Percentiles rank a stretch among this genome's conserved stretches.
phyloP scores from a whole-genome alignment of 2,329 filamentous ascomycete species.

The Pseudogymnoascus sp. region DNA sequence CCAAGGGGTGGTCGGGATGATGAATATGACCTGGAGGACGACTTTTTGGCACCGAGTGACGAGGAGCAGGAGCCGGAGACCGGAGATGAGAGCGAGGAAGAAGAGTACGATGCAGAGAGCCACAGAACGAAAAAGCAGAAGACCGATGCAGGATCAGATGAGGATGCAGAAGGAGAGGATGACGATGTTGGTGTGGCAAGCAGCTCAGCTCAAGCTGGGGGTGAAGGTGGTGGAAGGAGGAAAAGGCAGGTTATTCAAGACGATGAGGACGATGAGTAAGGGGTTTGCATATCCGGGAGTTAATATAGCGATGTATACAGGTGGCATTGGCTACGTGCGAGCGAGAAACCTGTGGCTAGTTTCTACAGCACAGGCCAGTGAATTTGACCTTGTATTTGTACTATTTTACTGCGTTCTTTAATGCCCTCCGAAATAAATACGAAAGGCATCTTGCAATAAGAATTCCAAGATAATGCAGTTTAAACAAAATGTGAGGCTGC shows the following conservation, averaged over 20 bases:
- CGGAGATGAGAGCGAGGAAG: slow-evolving; percentile 46
- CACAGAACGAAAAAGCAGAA: slow-evolving; percentile 29
- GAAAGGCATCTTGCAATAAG: neutral
- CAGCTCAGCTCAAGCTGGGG: slow-evolving; percentile 31
- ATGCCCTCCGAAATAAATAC: neutral
- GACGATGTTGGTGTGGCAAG: slow-evolving; percentile 46
- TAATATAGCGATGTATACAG: slow-evolving; percentile 1
- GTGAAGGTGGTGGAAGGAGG: slow-evolving; percentile 33
- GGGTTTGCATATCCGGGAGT: neutral
- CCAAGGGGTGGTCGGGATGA: slow-evolving; percentile 53
- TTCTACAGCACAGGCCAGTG: neutral
- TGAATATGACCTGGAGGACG: slow-evolving; percentile 73
- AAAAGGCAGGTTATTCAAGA: slow-evolving; percentile 55
- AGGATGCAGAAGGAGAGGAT: slow-evolving; percentile 45
- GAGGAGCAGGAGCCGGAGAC: slow-evolving; percentile 57
- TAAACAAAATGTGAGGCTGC: neutral
- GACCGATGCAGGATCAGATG: slow-evolving; percentile 36
- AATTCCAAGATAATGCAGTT: neutral
- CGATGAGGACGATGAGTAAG: slow-evolving; percentile 44
- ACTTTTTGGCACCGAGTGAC: slow-evolving; percentile 69
- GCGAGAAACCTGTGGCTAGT: neutral
- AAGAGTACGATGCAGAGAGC: slow-evolving; percentile 25
- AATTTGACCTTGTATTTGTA: slow-evolving; percentile 3
- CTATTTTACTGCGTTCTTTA: neutral
- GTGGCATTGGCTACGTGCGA: neutral